Conservation (phyloP, 2,329 filamentous ascomycete species). For the Penicillium sp. region DNA sequence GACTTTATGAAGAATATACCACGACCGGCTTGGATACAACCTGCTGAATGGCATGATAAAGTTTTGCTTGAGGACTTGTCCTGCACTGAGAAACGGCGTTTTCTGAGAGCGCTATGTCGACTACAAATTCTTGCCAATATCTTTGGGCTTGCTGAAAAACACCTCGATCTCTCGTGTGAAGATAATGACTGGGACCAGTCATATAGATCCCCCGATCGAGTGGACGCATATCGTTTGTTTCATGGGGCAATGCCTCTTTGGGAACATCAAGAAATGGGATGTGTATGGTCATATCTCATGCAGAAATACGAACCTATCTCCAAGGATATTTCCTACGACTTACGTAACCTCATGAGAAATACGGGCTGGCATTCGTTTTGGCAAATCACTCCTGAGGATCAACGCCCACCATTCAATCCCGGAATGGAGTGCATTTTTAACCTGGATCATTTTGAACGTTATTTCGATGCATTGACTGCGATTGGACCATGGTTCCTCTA, state of each 20-base stretch:
- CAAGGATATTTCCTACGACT: not conserved
- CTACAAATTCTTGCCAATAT: conserved; percentile 7
- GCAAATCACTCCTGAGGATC: conserved; percentile 1
- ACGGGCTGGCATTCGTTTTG: not conserved
- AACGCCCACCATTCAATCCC: not conserved
- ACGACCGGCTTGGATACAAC: not conserved
- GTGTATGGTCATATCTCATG: not conserved
- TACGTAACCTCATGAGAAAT: not conserved
- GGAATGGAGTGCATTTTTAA: not conserved
- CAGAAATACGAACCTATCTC: not conserved
- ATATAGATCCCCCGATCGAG: not conserved
- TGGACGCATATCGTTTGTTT: not conserved
- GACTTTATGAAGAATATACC: not conserved
- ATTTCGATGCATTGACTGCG: not conserved
- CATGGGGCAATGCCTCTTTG: not conserved
- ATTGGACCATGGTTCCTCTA: conserved; percentile 1
- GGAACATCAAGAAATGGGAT: conserved; percentile 4
- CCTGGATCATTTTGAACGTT: not conserved
- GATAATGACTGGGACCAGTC: not conserved
- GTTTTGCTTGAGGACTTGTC: not conserved
- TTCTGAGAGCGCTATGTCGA: conserved; percentile 6
- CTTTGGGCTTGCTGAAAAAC: not conserved
- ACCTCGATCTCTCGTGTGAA: not conserved
- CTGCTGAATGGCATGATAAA: not conserved
- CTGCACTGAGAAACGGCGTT: not conserved